A percentile compares a stretch with the other conserved stretches of the same genome.
These are phyloP conservation scores for Monascus purpureus DNA, from an alignment of 495 filamentous ascomycete species.

Conservation along the genomic window DNA sequence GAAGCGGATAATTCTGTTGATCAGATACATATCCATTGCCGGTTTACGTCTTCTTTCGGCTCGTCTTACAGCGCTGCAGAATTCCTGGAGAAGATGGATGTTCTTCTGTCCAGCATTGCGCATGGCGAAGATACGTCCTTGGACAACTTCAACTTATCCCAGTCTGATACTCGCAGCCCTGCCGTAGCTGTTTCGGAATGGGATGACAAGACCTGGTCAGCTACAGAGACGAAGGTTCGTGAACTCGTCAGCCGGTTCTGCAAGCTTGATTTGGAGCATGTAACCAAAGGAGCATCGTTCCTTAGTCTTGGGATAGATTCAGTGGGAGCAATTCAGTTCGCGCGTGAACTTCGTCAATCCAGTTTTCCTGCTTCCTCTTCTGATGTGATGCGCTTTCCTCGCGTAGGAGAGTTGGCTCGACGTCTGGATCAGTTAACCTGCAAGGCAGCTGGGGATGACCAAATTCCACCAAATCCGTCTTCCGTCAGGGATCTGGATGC, in stretches of 20 bases:
- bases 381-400: conserved; percentile 21
- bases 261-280: conserved; percentile 3
- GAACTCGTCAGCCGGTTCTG: conserved; percentile 9
- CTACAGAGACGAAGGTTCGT: conserved; percentile 10
- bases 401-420: conserved; percentile 13
- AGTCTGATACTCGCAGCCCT: conserved; percentile 2
- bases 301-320: conserved; percentile 22
- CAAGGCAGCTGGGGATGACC: conserved; percentile 3
- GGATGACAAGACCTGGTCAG: conserved; percentile 13
- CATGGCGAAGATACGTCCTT: conserved; percentile 10
- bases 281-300: conserved; percentile 19
- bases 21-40: conserved; percentile 10
- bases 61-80: conserved; percentile 7
- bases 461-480: neutral
- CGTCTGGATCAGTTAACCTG: conserved; percentile 6
- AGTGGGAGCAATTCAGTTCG: conserved; percentile 21
- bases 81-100: conserved; percentile 19
- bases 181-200: conserved; percentile 1
- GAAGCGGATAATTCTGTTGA: conserved; percentile 10
- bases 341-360: conserved; percentile 11
- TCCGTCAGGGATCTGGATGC: conserved; percentile 3
- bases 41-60: conserved; percentile 11
- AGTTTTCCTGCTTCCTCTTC: conserved; percentile 16
- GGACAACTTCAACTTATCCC: conserved; percentile 9
- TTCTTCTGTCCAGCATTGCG: conserved; percentile 14